Conservation (phyloP, 768 basidiomycete species). For the Auricularia heimuer region DNA sequence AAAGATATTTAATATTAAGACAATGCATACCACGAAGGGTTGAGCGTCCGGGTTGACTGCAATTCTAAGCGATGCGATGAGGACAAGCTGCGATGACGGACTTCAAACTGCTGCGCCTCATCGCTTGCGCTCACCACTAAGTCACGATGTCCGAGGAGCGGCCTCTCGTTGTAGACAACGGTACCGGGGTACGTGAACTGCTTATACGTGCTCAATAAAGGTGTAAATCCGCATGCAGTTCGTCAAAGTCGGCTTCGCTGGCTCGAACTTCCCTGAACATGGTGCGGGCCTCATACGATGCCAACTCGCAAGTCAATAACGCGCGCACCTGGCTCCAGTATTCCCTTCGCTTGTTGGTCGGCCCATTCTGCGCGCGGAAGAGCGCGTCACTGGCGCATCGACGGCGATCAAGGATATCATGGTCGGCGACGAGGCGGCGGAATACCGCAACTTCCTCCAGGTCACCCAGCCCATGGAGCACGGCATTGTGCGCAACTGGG, state of each 20-base stretch:
- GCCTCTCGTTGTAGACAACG: conserved; percentile 52
- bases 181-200: conserved; percentile 43
- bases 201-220: background rate
- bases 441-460: conserved; percentile 91
- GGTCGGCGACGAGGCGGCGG: conserved; percentile 94
- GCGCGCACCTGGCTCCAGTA: conserved; percentile 34
- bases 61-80: no score
- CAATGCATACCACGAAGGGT: no score
- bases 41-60: no score
- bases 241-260: conserved; percentile 55
- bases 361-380: conserved; percentile 94
- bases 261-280: conserved; percentile 57
- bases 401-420: conserved; percentile 93
- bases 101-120: background rate
- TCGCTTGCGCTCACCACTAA: background rate
- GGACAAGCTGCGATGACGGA: background rate
- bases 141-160: conserved; percentile 11
- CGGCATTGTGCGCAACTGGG: conserved; percentile 98
- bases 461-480: conserved; percentile 99
- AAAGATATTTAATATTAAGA: no score
- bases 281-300: conserved; percentile 22
- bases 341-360: conserved; percentile 96
- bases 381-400: conserved; percentile 60
- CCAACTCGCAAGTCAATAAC: background rate
- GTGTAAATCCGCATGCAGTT: conserved; percentile 27